Conservation (phyloP, 2,329 filamentous ascomycete species). For the Corinectria fuckeliana region DNA sequence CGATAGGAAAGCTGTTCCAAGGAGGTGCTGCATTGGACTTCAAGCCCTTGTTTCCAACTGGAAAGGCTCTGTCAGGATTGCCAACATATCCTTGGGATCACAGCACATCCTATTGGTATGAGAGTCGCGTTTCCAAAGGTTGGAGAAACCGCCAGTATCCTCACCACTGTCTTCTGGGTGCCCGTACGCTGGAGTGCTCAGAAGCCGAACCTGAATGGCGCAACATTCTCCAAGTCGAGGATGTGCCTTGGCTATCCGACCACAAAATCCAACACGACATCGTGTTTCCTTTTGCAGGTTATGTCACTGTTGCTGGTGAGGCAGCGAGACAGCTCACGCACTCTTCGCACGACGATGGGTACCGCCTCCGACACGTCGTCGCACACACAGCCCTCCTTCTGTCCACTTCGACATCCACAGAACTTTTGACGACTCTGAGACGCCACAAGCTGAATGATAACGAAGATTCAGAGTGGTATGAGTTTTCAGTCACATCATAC, state of each 20-base stretch:
- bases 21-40: neutral
- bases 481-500: slow-evolving; percentile 16
- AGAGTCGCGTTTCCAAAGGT: slow-evolving; percentile 38
- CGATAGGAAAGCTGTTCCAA: slow-evolving; percentile 9
- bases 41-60: slow-evolving; percentile 31
- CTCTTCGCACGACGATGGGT: slow-evolving; percentile 18
- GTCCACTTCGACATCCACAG: neutral
- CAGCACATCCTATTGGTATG: slow-evolving; percentile 43
- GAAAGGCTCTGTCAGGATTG: slow-evolving; percentile 31
- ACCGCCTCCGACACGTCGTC: slow-evolving; percentile 32
- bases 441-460: slow-evolving; percentile 12
- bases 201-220: slow-evolving; percentile 36
- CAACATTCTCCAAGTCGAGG: slow-evolving; percentile 32
- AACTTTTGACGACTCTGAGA: slow-evolving; percentile 15
- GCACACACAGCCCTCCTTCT: slow-evolving; percentile 43
- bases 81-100: slow-evolving; percentile 50
- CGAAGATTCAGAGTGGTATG: slow-evolving; percentile 17
- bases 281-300: slow-evolving; percentile 33
- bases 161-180: slow-evolving; percentile 50
- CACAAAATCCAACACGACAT: slow-evolving; percentile 41
- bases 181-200: slow-evolving; percentile 27
- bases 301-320: slow-evolving; percentile 53
- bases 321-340: slow-evolving; percentile 32
- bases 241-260: slow-evolving; percentile 47
- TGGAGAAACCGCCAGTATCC: slow-evolving; percentile 40